Evolutionary conservation across 2,329 filamentous ascomycete genomes (phyloP), one percentile per base, ranked within the genome.

Genomic region (Pestalotiopsis sp.): DNA sequence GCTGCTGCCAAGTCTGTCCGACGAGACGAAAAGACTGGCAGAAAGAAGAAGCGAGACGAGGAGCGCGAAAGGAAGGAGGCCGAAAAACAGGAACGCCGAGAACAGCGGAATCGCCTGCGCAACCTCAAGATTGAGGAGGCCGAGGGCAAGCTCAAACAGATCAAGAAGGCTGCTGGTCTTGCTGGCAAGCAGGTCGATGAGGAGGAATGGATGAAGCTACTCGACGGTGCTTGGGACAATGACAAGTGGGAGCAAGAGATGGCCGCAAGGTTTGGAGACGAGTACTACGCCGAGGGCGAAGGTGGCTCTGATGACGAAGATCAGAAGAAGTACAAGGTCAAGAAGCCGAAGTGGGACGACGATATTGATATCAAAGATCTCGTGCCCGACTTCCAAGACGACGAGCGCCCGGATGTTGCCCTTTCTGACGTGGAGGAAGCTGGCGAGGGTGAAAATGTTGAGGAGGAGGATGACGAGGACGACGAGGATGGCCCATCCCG

Each of bases 351-450:
- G 71, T 99, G 95, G 92, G 93, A 98, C 75, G 94, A 98, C 76
- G 96, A 99, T 78, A 98, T 99, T 74, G 95, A 98, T 77, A 98
- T 99, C 82, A 94, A 92, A 70, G 95, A 97, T 79, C 86, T 98
- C 64, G 84, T 97, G 36, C 94, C 94, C 1, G 93, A 97, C 70
- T 97, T 97, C 76, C 89, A 93, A 23, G 92, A 93, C 31, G 88
- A 88, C 6, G 82, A 86, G 17, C 81, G 85, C 64, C 87, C 88
- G 23, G 81, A 83, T 1, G 81, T 92, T 69, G 82, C 82, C 1
- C 81, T 91, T 1, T 88, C 88, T 4, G 88, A 91, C 71, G 83
- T 79, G 7, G 80, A 85, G n/a, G 82, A 82, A 14, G 80, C 78
- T 1, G 81, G 79, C 12, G 82, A 79, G 11, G 80, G 81, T 7